These are phyloP conservation scores for Pterocarpus macrocarpus DNA, from an alignment of 306 rosid genomes.

Conservation along the genomic window DNA sequence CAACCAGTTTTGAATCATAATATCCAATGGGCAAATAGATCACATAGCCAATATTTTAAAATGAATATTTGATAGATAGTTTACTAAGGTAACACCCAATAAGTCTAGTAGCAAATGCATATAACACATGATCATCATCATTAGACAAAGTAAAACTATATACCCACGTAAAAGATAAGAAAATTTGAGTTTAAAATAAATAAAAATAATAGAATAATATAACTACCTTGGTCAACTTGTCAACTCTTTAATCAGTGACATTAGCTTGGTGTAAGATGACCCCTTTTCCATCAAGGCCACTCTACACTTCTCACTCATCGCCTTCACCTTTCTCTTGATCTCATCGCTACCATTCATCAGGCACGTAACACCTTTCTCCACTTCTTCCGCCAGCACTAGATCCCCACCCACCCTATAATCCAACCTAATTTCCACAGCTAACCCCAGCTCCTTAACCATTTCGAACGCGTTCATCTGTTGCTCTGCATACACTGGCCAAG, in stretches of 20 bases:
- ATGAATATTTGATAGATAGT: too few relatives aligned
- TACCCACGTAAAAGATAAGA: too few relatives aligned
- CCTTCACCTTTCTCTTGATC: constrained; percentile 55
- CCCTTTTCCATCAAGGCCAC: constrained; percentile 49
- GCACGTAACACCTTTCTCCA: constrained; percentile 45
- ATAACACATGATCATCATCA: too few relatives aligned
- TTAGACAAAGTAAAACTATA: too few relatives aligned
- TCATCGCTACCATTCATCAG: constrained; percentile 50
- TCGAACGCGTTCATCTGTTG: constrained; percentile 72
- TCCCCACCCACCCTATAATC: constrained; percentile 57
- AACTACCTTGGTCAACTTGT: neutral
- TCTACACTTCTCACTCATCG: constrained; percentile 47
- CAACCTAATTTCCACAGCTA: constrained; percentile 65
- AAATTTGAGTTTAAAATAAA: too few relatives aligned
- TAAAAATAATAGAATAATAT: too few relatives aligned
- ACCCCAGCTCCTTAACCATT: constrained; percentile 68
- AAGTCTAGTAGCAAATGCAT: too few relatives aligned
- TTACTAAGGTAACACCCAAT: too few relatives aligned
- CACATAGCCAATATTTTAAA: too few relatives aligned
- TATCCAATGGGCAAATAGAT: too few relatives aligned
- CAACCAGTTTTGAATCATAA: too few relatives aligned
- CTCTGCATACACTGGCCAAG: constrained; percentile 70
- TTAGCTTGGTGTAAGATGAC: constrained; percentile 39
- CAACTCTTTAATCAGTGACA: constrained; percentile 42
- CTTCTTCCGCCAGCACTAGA: constrained; percentile 53